Base-by-base conservation (phyloP, 768 basidiomycete genomes). In the Calocybe gangraenosa region DNA sequence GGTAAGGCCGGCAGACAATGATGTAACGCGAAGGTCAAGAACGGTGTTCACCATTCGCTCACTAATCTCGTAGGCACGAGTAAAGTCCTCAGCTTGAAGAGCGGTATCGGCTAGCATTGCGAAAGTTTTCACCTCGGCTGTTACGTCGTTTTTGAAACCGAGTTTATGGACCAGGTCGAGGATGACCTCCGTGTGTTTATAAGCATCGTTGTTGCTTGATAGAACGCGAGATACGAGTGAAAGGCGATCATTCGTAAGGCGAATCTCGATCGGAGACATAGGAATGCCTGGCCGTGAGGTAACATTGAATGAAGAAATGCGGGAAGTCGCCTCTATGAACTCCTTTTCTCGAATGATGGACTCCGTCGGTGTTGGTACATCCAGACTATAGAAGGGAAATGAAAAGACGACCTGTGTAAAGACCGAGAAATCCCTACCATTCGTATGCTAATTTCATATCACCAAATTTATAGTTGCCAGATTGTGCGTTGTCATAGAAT, bases 391-490 rank as follows among this genome's bases (percentile, higher is more conserved):
- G 10, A 37, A 25, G 43, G n/a, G 25, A 21, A 43, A 46, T 31
- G 14, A 3, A 55, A 47, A 8, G 9, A 10, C 25, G 28, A 21
- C 31, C 14, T 11, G 25, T 28, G 11, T 11, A 28, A 28, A 28
- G 11, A 11, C 5, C 25, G 11, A 11, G 25, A 28, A 28, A 11
- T 28, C 25, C 25, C 58, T 50, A 96, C 95, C 96, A 98, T 46
- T 95, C 91, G 63, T 94, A 94, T 1, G 96, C 96, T 39, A 92
- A 71, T 62, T 92, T 95, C 94, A 99, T 97, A 41, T 95, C 92
- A 3, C 95, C 94, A 30, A 78, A 74, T 54, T 91, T 89, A 60
- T 92, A 85, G 57, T 97, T 99, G 4, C 92, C 96, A 0, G 83
- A 87, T 51, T 76, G 82, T 2, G 96, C 88, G 56, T 97, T 97